These are phyloP conservation scores for Paramyrothecium roridum DNA, from an alignment of 2,329 filamentous ascomycete species.

Conservation along the genomic window DNA sequence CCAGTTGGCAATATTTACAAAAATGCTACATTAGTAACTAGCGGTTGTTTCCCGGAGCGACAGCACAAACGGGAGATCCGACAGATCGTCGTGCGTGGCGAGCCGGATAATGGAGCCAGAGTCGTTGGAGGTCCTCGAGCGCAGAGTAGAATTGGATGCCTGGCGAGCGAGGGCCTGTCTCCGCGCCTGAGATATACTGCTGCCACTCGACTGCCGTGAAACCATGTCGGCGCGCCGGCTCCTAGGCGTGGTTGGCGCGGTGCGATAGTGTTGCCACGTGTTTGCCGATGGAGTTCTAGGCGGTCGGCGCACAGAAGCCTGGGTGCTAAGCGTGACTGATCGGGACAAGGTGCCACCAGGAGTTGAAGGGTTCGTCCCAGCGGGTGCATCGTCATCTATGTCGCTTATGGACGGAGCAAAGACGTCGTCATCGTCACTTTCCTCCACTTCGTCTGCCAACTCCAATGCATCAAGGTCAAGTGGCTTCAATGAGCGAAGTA, in stretches of 20 bases:
- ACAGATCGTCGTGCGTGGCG: slow-evolving; percentile 31
- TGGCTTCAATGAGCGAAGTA: slow-evolving; percentile 72
- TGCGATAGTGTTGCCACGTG: slow-evolving; percentile 44
- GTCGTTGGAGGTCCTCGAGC: slow-evolving; percentile 31
- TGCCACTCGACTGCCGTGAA: slow-evolving; percentile 32
- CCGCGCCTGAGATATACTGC: slow-evolving; percentile 40
- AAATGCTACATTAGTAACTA: slow-evolving; percentile 11
- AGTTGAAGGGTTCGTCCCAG: slow-evolving; percentile 38
- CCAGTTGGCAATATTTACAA: background rate
- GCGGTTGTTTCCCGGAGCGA: slow-evolving; percentile 27
- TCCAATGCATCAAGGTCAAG: slow-evolving; percentile 53
- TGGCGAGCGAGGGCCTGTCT: slow-evolving; percentile 35
- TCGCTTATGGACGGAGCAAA: slow-evolving; percentile 32
- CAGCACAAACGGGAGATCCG: slow-evolving; percentile 33
- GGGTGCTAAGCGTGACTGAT: slow-evolving; percentile 25
- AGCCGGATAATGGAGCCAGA: slow-evolving; percentile 47
- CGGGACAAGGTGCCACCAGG: slow-evolving; percentile 25
- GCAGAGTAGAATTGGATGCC: slow-evolving; percentile 35
- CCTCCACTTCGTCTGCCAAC: slow-evolving; percentile 11
- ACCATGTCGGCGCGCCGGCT: slow-evolving; percentile 35
- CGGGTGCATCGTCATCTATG: slow-evolving; percentile 43
- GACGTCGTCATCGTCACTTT: slow-evolving; percentile 16
- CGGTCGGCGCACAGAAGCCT: slow-evolving; percentile 24
- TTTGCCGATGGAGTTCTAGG: slow-evolving; percentile 38
- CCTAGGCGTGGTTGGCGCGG: slow-evolving; percentile 51